These are phyloP conservation scores for Botrytis porri DNA, from an alignment of 2,329 filamentous ascomycete species.

Conservation along the genomic window DNA sequence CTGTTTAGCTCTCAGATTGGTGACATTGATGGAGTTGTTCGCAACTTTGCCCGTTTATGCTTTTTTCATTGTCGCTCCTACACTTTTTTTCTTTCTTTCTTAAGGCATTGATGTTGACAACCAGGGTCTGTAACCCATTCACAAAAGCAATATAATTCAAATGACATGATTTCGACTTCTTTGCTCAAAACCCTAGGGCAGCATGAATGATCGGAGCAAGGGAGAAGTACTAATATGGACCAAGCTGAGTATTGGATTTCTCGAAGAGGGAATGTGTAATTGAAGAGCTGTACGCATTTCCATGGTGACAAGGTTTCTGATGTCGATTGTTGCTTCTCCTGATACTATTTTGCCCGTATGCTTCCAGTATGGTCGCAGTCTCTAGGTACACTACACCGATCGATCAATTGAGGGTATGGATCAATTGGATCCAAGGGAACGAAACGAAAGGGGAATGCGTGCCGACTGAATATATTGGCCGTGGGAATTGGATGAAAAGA, in stretches of 20 bases:
- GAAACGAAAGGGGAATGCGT: not conserved
- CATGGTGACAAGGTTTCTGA: not conserved
- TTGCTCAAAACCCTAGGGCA: not conserved
- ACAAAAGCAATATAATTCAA: conserved; percentile 11
- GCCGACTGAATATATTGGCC: not conserved
- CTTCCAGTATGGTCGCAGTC: not conserved
- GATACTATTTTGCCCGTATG: not conserved
- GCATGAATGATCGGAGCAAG: conserved; percentile 9
- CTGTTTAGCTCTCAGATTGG: not conserved
- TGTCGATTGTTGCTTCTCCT: conserved; percentile 5
- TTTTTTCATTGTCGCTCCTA: conserved; percentile 1
- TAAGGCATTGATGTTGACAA: conserved; percentile 20
- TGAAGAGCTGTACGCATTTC: not conserved
- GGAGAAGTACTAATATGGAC: not conserved
- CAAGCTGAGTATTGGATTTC: not conserved
- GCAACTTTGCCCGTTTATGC: conserved; percentile 27
- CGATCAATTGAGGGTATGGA: not conserved
- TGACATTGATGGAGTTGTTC: conserved; percentile 11
- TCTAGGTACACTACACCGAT: not conserved
- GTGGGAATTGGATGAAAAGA: not conserved
- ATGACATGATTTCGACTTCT: not conserved
- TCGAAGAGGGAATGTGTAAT: not conserved
- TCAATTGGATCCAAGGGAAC: not conserved
- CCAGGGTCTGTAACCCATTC: conserved; percentile 14
- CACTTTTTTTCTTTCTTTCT: not conserved